These are phyloP conservation scores for Kwoniella dejecticola DNA, from an alignment of 768 basidiomycete genomes.

Conservation along the genomic window DNA sequence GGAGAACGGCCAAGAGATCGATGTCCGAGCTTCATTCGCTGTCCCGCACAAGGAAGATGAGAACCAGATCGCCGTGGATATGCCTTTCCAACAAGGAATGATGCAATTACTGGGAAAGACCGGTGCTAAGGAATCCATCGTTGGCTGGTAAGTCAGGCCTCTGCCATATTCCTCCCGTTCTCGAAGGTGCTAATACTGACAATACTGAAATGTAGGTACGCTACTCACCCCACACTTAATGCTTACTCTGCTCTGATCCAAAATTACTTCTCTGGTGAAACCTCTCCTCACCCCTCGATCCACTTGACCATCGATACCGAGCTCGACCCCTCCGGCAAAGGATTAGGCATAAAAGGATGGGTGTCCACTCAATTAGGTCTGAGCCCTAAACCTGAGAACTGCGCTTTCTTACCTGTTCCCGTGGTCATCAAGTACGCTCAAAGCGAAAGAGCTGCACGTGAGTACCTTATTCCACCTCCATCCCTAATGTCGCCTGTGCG, in stretches of 20 bases:
- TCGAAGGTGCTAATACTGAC: neutral
- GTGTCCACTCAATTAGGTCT: slow-evolving; percentile 87
- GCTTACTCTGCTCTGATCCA: slow-evolving; percentile 96
- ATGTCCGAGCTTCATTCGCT: slow-evolving; percentile 82
- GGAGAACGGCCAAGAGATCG: slow-evolving; percentile 63
- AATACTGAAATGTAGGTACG: slow-evolving; percentile 66
- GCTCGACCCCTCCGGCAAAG: slow-evolving; percentile 57
- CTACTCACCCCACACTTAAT: slow-evolving; percentile 85
- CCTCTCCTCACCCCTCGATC: slow-evolving; percentile 80
- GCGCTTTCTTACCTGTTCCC: slow-evolving; percentile 90
- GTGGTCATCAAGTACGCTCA: slow-evolving; percentile 79
- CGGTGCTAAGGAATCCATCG: slow-evolving; percentile 64
- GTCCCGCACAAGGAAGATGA: slow-evolving; percentile 89
- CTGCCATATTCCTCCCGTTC: neutral
- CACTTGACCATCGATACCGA: slow-evolving; percentile 90
- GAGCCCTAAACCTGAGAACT: slow-evolving; percentile 87
- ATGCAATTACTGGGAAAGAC: slow-evolving; percentile 85
- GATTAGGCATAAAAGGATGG: slow-evolving; percentile 81
- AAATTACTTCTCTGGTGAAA: slow-evolving; percentile 95
- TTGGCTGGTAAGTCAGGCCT: slow-evolving; percentile 75
- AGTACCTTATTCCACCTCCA: slow-evolving; percentile 53
- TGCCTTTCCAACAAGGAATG: slow-evolving; percentile 93
- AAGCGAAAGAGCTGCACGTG: slow-evolving; percentile 81
- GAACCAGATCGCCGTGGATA: slow-evolving; percentile 92
- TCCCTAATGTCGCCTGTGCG: neutral